Percentiles rank a stretch among this genome's conserved stretches.
phyloP scores from a whole-genome alignment of 768 basidiomycete genomes.

The Mrakia frigida region DNA sequence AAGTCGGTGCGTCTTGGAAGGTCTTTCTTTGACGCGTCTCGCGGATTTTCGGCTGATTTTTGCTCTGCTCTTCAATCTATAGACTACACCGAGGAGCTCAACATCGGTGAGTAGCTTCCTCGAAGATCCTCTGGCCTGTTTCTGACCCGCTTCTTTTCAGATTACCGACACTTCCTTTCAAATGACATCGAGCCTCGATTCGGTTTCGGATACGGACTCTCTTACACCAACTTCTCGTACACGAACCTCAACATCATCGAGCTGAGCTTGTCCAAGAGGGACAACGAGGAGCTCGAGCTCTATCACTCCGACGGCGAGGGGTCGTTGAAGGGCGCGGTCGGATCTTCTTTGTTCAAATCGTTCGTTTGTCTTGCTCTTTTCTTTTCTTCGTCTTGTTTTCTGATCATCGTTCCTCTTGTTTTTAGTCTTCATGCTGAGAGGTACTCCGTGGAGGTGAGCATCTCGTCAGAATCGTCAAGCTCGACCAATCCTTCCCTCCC shows the following conservation, averaged over 20 bases:
- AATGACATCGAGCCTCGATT: slow-evolving; percentile 49
- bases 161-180: slow-evolving; percentile 55
- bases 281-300: neutral
- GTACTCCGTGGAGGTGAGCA: neutral
- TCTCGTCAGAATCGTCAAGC: neutral
- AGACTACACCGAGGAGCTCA: slow-evolving; percentile 48
- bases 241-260: slow-evolving; percentile 49
- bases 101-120: slow-evolving; percentile 48
- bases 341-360: neutral
- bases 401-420: neutral
- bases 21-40: neutral
- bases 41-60: neutral
- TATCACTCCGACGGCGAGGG: neutral
- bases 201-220: slow-evolving; percentile 77
- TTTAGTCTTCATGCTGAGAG: slow-evolving; percentile 16
- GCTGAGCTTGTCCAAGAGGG: neutral
- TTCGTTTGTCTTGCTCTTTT: neutral
- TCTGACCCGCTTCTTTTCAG: neutral
- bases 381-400: neutral
- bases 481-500: too few relatives aligned
- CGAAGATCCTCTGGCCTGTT: neutral
- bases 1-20: slow-evolving; percentile 49
- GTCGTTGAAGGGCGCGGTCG: neutral
- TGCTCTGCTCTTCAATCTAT: slow-evolving; percentile 43
- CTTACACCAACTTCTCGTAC: slow-evolving; percentile 77